These are phyloP conservation scores for Zizania latifolia DNA, from an alignment of 176 grass and related monocot species.

Conservation along the genomic window DNA sequence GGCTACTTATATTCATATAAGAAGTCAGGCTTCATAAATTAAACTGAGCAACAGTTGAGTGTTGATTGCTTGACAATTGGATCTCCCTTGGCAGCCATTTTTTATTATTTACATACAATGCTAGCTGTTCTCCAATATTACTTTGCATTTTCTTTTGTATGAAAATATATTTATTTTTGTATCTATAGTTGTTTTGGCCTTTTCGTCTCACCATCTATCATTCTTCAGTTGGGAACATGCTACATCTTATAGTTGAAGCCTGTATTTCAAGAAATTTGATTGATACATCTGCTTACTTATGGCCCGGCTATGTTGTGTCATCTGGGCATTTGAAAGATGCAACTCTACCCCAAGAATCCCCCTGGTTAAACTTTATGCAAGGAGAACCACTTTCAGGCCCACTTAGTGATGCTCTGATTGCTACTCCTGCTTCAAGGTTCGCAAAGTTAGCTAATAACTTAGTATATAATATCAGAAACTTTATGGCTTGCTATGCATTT, in stretches of 20 bases:
- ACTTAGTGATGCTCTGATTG: slow-evolving; percentile 67
- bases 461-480: background rate
- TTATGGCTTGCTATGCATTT: background rate
- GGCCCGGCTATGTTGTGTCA: slow-evolving; percentile 73
- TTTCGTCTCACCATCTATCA: slow-evolving; percentile 12
- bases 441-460: slow-evolving; percentile 10
- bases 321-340: slow-evolving; percentile 61
- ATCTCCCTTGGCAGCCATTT: too few species aligned
- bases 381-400: slow-evolving; percentile 68
- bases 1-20: background rate
- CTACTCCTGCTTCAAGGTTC: slow-evolving; percentile 88
- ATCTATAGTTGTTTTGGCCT: background rate
- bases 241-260: slow-evolving; percentile 95
- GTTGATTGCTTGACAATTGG: background rate
- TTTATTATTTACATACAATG: background rate
- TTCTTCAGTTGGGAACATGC: slow-evolving; percentile 84
- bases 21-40: background rate
- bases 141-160: background rate
- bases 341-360: slow-evolving; percentile 62
- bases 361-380: slow-evolving; percentile 87
- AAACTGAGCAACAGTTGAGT: background rate
- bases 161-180: slow-evolving; percentile 9
- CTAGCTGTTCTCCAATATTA: background rate
- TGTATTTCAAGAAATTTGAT: slow-evolving; percentile 95
- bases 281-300: slow-evolving; percentile 84